phyloP scores from a whole-genome alignment of 108 stramenopile species.

The Cyclotella cryptica region DNA sequence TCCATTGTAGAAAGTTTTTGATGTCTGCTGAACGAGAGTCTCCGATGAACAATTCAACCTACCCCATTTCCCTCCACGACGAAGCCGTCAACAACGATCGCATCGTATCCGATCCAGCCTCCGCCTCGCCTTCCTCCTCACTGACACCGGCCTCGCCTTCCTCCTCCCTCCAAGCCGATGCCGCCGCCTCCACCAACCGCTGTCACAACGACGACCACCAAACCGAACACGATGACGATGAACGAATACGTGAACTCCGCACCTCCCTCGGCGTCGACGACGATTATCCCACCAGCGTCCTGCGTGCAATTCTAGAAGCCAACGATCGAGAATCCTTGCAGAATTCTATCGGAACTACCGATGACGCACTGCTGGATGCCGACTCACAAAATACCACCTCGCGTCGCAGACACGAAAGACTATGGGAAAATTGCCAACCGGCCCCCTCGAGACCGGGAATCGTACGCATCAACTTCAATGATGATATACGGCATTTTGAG shows the following conservation, averaged over 20 bases:
- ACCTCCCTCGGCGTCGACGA: slow-evolving; percentile 1
- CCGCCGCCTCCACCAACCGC: too few species aligned
- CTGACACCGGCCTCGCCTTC: too few species aligned
- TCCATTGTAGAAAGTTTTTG: too few species aligned
- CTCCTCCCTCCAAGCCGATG: too few species aligned
- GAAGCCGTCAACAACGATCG: neutral
- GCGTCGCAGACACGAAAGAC: neutral
- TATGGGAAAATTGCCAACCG: slow-evolving; percentile 25
- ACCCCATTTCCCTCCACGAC: slow-evolving; percentile 3
- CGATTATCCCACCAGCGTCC: slow-evolving; percentile 5
- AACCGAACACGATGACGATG: neutral
- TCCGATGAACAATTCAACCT: too few species aligned
- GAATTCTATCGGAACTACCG: neutral
- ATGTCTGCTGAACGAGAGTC: too few species aligned
- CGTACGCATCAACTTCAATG: slow-evolving; percentile 10
- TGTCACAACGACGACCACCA: too few species aligned
- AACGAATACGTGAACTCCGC: slow-evolving; percentile 18
- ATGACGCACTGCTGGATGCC: neutral
- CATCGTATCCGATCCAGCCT: neutral
- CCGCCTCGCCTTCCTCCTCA: neutral
- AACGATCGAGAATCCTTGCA: slow-evolving; percentile 8
- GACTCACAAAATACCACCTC: neutral
- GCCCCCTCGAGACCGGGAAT: slow-evolving; percentile 31
- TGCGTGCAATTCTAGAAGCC: slow-evolving; percentile 22
- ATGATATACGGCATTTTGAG: neutral